These are phyloP conservation scores for Juncus inflexus DNA, from an alignment of 176 grass and related monocot species.

Conservation along the genomic window DNA sequence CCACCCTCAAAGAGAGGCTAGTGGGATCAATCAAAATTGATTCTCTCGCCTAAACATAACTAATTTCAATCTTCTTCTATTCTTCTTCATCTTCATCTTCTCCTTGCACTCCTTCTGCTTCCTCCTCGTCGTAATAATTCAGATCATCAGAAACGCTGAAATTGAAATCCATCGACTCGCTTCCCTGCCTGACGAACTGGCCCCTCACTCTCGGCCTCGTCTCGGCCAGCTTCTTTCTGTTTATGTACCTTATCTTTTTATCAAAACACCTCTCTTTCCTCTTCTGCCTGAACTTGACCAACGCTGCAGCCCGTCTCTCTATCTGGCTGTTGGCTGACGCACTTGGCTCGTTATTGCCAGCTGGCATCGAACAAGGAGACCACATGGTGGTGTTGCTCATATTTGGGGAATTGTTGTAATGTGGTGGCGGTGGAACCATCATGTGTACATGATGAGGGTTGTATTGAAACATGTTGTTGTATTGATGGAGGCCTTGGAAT, in stretches of 20 bases:
- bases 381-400: constrained; percentile 35
- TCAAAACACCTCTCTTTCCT: constrained; percentile 89
- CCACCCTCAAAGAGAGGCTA: too few relatives aligned
- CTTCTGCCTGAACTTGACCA: constrained; percentile 93
- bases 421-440: constrained; percentile 48
- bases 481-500: constrained; percentile 69
- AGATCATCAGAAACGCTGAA: constrained; percentile 27
- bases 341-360: constrained; percentile 25
- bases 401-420: constrained; percentile 41
- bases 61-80: too few relatives aligned
- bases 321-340: constrained; percentile 43
- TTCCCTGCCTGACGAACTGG: constrained; percentile 77
- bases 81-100: constrained; percentile 9
- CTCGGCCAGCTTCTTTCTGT: constrained; percentile 77
- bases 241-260: constrained; percentile 95
- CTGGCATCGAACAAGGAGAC: constrained; percentile 29
- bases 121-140: constrained; percentile 73
- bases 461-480: constrained; percentile 46
- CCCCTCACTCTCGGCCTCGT: constrained; percentile 77
- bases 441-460: constrained; percentile 48
- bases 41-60: too few relatives aligned
- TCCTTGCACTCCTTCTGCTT: constrained; percentile 32
- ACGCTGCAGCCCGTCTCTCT: constrained; percentile 63
- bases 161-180: constrained; percentile 52
- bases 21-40: too few relatives aligned